Evolutionary conservation across 2,329 filamentous ascomycete species (phyloP), one percentile per base, ranked within the genome.

Genomic region (Diplodia corticola): DNA sequence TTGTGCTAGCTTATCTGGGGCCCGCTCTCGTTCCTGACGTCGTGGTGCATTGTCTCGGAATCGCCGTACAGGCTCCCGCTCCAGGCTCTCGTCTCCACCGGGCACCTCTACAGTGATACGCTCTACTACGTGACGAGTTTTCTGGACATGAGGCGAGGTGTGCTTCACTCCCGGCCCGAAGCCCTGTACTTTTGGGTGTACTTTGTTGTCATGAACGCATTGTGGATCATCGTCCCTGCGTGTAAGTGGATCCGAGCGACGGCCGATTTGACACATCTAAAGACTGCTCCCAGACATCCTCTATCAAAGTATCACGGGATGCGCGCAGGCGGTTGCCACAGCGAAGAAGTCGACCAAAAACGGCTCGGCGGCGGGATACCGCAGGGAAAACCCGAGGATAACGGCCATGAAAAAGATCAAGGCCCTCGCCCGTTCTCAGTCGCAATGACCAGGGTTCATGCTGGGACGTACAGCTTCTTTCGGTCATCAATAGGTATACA

Each of bases 171-270:
- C 69, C 81, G 87, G 26, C 87, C 87, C 1, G 87, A 89, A 75
- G 76, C 80, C 24, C 73, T 85, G 33, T 89, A 89, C 70, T 88
- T 85, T 70, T 89, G 86, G 86, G 78, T 85, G 20, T 89, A 89
- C 70, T 89, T 87, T 68, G 78, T 86, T 5, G 84, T 83, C 2
- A 84, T 88, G 73, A 89, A 89, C 71, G 72, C 82, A 17, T 85
- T 86, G 0, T 89, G 87, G 87, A 83, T 80, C 0, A 70, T 87
- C 1, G 80, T 88, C 26, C 87, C 87, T 17, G 64, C 53, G 1
- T 50, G 64, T 66, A 53, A 63, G 64, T 67, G 6, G 30, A 15
- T 17, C 15, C 35, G 5, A 28, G 12, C 33, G 33, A 35, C 33
- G 33, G 4, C 33, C 0, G 2, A 26, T 5, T 20, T 6, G 20